These are phyloP conservation scores for Dentipellis fragilis DNA, from an alignment of 768 basidiomycete genomes.

Conservation along the genomic window DNA sequence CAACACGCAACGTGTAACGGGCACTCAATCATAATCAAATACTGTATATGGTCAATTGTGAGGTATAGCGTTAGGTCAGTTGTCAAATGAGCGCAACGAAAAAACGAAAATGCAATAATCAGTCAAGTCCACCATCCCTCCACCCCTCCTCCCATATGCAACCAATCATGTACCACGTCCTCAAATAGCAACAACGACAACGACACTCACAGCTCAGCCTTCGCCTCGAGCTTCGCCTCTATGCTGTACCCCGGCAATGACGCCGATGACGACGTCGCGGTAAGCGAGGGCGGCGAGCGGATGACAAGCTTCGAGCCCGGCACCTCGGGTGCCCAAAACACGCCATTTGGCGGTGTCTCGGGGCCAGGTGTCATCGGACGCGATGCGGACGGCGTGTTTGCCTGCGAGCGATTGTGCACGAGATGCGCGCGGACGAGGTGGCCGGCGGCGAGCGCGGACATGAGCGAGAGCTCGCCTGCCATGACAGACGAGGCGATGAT, in stretches of 20 bases:
- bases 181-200: no score
- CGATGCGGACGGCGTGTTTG: conserved; percentile 61
- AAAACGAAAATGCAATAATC: background rate
- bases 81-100: background rate
- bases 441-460: conserved; percentile 89
- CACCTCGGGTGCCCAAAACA: conserved; percentile 11
- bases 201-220: conserved; percentile 2
- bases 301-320: conserved; percentile 5
- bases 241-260: conserved; percentile 13
- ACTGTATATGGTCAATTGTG: background rate
- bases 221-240: conserved; percentile 4
- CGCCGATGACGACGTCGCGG: conserved; percentile 7
- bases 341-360: conserved; percentile 10
- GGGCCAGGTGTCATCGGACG: conserved; percentile 52
- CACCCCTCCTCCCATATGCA: background rate
- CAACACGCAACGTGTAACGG: background rate
- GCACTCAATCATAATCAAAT: background rate
- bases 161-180: background rate
- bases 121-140: background rate
- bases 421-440: conserved; percentile 92
- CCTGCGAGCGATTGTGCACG: conserved; percentile 80
- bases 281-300: conserved; percentile 7
- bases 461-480: conserved; percentile 91
- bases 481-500: conserved; percentile 90
- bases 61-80: background rate